These are phyloP conservation scores for Patellaria atrata DNA, from an alignment of 495 filamentous ascomycete species.

Conservation along the genomic window DNA sequence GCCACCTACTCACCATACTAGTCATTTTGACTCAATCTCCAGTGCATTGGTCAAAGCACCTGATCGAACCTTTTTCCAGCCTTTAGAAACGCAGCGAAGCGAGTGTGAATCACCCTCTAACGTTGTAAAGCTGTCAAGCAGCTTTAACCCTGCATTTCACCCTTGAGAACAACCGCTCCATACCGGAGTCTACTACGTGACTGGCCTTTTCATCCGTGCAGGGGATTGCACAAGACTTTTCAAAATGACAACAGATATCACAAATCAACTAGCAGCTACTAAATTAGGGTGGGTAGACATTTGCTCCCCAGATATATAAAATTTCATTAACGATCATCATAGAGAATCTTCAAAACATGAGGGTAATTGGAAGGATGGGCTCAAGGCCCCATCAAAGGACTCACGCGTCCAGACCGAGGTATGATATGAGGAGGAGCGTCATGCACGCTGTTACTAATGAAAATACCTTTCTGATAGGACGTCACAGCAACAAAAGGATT, in stretches of 20 bases:
- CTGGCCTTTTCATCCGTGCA: constrained; percentile 2
- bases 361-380: constrained; percentile 60
- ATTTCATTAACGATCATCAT: constrained; percentile 2
- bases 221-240: too few relatives aligned
- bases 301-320: not conserved
- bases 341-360: constrained; percentile 36
- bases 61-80: not conserved
- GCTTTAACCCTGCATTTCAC: not conserved
- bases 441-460: not conserved
- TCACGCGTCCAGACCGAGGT: constrained; percentile 89
- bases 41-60: too few relatives aligned
- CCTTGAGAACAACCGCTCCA: not conserved
- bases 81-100: not conserved
- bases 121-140: not conserved
- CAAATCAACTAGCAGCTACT: constrained; percentile 36
- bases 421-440: constrained; percentile 19
- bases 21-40: too few relatives aligned
- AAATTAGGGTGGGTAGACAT: constrained; percentile 46
- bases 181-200: constrained; percentile 3
- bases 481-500: constrained; percentile 94
- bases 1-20: too few relatives aligned
- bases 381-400: constrained; percentile 73
- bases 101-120: not conserved
- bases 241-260: constrained; percentile 27
- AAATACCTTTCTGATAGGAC: constrained; percentile 42